These are phyloP conservation scores for Thalassiosira gravida DNA, from an alignment of 352 stramenopile genomes.

Conservation along the genomic window DNA sequence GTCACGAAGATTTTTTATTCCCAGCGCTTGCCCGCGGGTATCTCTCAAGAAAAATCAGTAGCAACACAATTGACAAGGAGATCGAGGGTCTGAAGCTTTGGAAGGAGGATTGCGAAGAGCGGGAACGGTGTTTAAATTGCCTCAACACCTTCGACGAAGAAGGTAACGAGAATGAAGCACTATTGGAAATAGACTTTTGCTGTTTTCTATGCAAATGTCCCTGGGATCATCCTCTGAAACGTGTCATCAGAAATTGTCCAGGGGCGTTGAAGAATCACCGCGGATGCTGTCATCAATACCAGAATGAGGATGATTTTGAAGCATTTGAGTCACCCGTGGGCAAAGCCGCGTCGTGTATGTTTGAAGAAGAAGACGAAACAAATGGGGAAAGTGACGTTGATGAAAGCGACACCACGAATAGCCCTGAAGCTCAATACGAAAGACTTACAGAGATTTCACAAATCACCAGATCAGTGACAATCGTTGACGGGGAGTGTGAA, in stretches of 20 bases:
- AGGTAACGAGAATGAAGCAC: constrained; percentile 22
- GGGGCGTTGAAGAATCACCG: constrained; percentile 48
- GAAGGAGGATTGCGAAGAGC: constrained; percentile 21
- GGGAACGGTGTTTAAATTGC: constrained; percentile 10
- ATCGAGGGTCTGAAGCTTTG: constrained; percentile 8
- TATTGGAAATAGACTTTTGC: constrained; percentile 57
- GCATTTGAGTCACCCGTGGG: constrained; percentile 38
- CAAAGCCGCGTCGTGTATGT: constrained; percentile 1
- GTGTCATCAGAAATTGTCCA: constrained; percentile 30
- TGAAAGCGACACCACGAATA: constrained; percentile 11
- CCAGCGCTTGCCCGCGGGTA: constrained; percentile 31
- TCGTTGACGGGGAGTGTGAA: constrained; percentile 10
- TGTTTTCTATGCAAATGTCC: constrained; percentile 56
- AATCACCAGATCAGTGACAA: constrained; percentile 4
- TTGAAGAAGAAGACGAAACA: constrained; percentile 5
- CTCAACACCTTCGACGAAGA: constrained; percentile 22
- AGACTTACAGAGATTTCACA: background rate
- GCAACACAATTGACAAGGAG: constrained; percentile 1
- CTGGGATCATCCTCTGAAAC: constrained; percentile 17
- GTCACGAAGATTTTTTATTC: constrained; percentile 50
- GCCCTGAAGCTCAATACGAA: background rate
- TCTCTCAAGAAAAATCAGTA: constrained; percentile 14
- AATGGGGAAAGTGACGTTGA: background rate
- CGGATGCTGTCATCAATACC: constrained; percentile 51
- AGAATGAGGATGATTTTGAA: constrained; percentile 26